phyloP scores from a whole-genome alignment of 2,329 filamentous ascomycete species.

The Xenoacremonium recifei region DNA sequence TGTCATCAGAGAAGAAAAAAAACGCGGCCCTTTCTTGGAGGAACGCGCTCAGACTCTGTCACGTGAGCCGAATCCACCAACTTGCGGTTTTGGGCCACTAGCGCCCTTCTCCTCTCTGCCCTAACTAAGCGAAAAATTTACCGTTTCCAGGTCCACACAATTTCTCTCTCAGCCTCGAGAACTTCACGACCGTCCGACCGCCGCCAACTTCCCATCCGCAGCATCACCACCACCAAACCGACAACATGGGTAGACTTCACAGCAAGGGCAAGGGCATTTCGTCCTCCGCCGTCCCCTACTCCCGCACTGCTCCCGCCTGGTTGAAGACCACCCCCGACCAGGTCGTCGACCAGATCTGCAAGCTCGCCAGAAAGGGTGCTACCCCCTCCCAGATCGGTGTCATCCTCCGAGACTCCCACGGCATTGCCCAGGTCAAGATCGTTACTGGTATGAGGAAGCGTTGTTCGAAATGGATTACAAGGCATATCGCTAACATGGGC shows the following conservation, averaged over 20 bases:
- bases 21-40: slow-evolving; percentile 7
- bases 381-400: slow-evolving; percentile 99
- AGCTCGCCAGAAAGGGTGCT: slow-evolving; percentile 98
- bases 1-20: slow-evolving; percentile 7
- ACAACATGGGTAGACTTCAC: slow-evolving; percentile 95
- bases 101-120: slow-evolving; percentile 31
- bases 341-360: slow-evolving; percentile 98
- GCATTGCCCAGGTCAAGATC: slow-evolving; percentile 95
- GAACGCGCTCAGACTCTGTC: too few species aligned
- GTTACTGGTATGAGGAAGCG: slow-evolving; percentile 75
- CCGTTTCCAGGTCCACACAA: slow-evolving; percentile 43
- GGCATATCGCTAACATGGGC: slow-evolving; percentile 36
- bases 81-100: too few species aligned
- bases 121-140: slow-evolving; percentile 47
- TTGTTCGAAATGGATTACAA: not conserved
- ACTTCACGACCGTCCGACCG: slow-evolving; percentile 25
- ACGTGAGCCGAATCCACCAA: too few species aligned
- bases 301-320: slow-evolving; percentile 88
- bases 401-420: slow-evolving; percentile 95
- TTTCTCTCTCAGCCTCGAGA: slow-evolving; percentile 16
- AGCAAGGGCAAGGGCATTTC: slow-evolving; percentile 99
- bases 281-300: slow-evolving; percentile 94
- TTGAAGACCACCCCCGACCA: slow-evolving; percentile 98
- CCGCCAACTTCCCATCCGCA: slow-evolving; percentile 29
- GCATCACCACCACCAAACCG: slow-evolving; percentile 40